Conservation (phyloP, 768 basidiomycete genomes). For the Boletus rubropictus region DNA sequence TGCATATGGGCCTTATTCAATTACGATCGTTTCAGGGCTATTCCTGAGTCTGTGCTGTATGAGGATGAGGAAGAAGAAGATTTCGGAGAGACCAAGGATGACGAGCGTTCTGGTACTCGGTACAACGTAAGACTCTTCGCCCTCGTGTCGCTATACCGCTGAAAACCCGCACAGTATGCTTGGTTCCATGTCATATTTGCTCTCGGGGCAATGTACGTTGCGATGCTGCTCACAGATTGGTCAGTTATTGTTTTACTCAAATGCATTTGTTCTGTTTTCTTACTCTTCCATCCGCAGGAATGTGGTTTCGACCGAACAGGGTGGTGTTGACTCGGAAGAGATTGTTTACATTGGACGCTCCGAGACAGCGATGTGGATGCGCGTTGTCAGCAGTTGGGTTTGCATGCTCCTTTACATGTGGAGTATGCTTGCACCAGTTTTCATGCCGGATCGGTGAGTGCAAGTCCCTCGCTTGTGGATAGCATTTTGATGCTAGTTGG, state of each 20-base stretch:
- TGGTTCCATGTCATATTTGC: constrained; percentile 99
- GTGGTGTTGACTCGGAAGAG: constrained; percentile 47
- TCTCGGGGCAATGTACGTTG: constrained; percentile 96
- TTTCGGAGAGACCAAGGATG: constrained; percentile 74
- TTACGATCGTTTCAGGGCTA: constrained; percentile 47
- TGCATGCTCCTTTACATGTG: constrained; percentile 82
- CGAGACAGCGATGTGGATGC: constrained; percentile 99
- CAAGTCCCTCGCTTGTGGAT: background rate
- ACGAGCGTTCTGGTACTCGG: constrained; percentile 88
- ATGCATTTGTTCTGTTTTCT: background rate
- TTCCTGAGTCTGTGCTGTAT: constrained; percentile 85
- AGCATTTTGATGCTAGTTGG: background rate
- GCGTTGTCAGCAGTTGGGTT: constrained; percentile 92
- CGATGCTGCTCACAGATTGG: constrained; percentile 97
- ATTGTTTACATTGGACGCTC: constrained; percentile 92
- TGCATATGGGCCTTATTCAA: background rate
- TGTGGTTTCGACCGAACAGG: constrained; percentile 54
- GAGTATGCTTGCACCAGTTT: constrained; percentile 81
- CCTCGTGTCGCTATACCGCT: background rate
- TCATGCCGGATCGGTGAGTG: constrained; percentile 84
- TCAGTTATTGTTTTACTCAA: constrained; percentile 36
- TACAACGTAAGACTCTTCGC: constrained; percentile 67
- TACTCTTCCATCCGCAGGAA: constrained; percentile 46
- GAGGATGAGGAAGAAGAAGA: constrained; percentile 72
- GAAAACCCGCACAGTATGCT: constrained; percentile 58